Evolutionary conservation across 2,329 filamentous ascomycete genomes (phyloP), one percentile per base, ranked within the genome.

Genomic region (Fusarium redolens): DNA sequence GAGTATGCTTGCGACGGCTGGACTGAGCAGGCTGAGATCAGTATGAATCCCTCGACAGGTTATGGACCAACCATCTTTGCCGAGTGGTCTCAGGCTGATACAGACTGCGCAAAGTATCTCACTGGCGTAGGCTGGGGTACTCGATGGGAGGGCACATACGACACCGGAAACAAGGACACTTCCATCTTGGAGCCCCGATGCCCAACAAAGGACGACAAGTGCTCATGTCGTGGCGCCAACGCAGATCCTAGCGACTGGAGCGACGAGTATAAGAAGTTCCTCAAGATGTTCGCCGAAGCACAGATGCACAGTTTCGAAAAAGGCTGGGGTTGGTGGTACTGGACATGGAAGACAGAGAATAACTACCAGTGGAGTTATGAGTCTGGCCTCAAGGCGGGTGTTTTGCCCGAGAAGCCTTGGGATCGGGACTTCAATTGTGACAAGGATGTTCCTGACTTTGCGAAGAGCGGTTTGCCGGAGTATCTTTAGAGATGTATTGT

Each of bases 291-390:
- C 83, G 96, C 96, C 10, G 92, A 97, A 83, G 96, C 95, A 60
- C 96, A 99, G 85, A 99, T 99, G 94, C 88, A 92, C 76, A 93
- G 92, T 66, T 99, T 98, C 79, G 96, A 98, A 82, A 91, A 92
- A 71, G 94, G 93, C 10, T 96, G 93, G 92, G 96, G 96, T 54
- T 99, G 96, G 96, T 98, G 97, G 84, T 99, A 99, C 84, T 99
- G 96, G 96, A 98, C 95, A 38, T 97, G 96, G 96, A 90, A 95
- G 83, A 97, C 96, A 35, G 96, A 98, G 85, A 87, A 83, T 73
- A 91, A 93, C 54, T 86, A 91, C 67, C 94, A 98, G 83, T 99
- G 96, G 96, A 97, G 95, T 81, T 97, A 96, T 85, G 91, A 95
- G 82, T 86, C 91, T 72, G 95, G 94, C 1, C 85, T 95, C 71